Evolutionary conservation across 208 protist genomes (phyloP).

Genomic region (Entamoeba histolytica): DNA sequence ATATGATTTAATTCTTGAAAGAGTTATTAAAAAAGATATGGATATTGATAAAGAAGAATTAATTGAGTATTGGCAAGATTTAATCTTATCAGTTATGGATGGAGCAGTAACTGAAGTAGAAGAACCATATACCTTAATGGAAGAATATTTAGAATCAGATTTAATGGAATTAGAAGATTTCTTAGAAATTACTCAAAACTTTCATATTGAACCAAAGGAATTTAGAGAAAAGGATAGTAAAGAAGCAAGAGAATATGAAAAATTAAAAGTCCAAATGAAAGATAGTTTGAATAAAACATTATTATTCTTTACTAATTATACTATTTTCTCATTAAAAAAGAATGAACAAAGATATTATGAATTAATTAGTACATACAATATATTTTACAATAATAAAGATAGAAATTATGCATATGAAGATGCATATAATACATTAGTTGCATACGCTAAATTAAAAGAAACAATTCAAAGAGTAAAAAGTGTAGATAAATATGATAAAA

Average conservation of each 20-base stretch:
- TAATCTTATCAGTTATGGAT: not conserved
- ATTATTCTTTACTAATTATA: not conserved
- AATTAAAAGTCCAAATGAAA: not conserved
- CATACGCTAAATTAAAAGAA: not conserved
- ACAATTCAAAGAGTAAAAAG: not conserved
- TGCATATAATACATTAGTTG: not conserved
- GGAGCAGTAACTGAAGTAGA: not conserved
- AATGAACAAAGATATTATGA: not conserved
- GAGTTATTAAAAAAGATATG: not conserved
- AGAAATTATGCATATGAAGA: not conserved
- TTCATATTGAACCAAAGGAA: not conserved
- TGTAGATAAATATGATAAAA: not conserved
- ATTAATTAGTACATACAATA: not conserved
- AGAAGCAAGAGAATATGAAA: not conserved
- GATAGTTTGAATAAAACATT: not conserved
- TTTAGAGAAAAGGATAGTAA: not conserved
- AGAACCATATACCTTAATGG: not conserved
- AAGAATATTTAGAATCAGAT: not conserved
- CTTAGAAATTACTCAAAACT: not conserved
- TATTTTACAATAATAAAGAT: not conserved
- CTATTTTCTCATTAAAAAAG: not conserved
- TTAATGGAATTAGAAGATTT: not conserved
- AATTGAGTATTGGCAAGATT: not conserved
- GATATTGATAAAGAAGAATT: not conserved
- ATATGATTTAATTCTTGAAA: not conserved